A percentile compares a stretch with the other conserved stretches of the same genome.
Evolutionary conservation across 225 moss, liverwort and hornwort species (phyloP).

Genomic region (Asterella californica): DNA sequence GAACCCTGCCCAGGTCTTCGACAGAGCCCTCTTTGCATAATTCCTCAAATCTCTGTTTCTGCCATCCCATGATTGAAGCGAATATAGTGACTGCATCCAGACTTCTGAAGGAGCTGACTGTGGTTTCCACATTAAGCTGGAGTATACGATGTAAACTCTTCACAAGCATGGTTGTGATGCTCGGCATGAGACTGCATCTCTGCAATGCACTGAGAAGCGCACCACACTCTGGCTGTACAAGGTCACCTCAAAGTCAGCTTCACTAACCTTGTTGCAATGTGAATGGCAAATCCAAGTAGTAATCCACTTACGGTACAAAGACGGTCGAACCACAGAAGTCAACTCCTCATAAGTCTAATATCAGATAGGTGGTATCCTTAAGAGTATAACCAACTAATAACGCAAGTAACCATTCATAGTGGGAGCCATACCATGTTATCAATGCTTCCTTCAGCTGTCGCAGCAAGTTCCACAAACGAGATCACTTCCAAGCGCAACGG

Average conservation of each 20-base stretch:
- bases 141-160: slow-evolving; percentile 76
- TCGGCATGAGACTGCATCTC: slow-evolving; percentile 68
- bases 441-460: slow-evolving; percentile 52
- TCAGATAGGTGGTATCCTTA: not conserved
- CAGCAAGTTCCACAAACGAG: slow-evolving; percentile 83
- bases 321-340: not conserved
- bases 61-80: slow-evolving; percentile 61
- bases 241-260: slow-evolving; percentile 11
- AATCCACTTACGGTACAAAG: not conserved
- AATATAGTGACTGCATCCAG: slow-evolving; percentile 61
- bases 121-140: slow-evolving; percentile 65
- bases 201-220: slow-evolving; percentile 71
- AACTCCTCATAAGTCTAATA: not conserved
- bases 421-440: slow-evolving; percentile 58
- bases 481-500: slow-evolving; percentile 74
- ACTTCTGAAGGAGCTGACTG: slow-evolving; percentile 59
- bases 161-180: slow-evolving; percentile 63
- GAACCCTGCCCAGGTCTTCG: not conserved
- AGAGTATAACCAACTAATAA: not conserved
- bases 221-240: slow-evolving; percentile 60
- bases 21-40: slow-evolving; percentile 12
- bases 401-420: not conserved
- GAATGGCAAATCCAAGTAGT: not conserved
- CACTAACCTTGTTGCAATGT: not conserved
- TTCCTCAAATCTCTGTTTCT: slow-evolving; percentile 41